These are phyloP conservation scores for Rusavskia elegans DNA, from an alignment of 495 filamentous ascomycete species.

Conservation along the genomic window DNA sequence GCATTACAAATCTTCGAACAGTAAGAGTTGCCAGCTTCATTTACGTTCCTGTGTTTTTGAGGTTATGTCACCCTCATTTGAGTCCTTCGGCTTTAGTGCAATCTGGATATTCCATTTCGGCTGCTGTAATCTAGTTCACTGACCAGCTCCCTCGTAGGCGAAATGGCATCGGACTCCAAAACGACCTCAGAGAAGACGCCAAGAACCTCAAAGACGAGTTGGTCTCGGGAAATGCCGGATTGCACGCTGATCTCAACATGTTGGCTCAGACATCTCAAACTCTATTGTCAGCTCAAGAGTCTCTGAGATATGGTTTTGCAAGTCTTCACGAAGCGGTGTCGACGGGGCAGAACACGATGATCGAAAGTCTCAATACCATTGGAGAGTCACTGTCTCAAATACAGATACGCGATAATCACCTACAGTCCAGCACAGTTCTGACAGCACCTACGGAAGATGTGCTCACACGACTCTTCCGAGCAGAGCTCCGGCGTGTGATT, in stretches of 20 bases:
- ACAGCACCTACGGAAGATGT: not conserved
- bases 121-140: too few species aligned
- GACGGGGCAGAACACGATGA: not conserved
- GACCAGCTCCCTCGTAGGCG: not conserved
- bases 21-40: not conserved
- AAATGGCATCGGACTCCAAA: not conserved
- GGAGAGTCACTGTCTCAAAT: not conserved
- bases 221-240: not conserved
- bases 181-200: not conserved
- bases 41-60: not conserved
- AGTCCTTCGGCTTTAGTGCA: too few species aligned
- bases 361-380: not conserved
- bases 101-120: too few species aligned
- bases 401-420: not conserved
- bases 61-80: too few species aligned
- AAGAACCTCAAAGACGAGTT: not conserved
- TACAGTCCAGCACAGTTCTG: not conserved
- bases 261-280: too few species aligned
- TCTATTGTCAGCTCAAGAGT: too few species aligned
- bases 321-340: too few species aligned
- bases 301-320: too few species aligned
- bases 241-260: too few species aligned
- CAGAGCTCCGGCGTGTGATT: not conserved
- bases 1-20: not conserved
- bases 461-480: not conserved